phyloP scores from a whole-genome alignment of 148 eudicot genomes.

The Fallopia convolvulus region DNA sequence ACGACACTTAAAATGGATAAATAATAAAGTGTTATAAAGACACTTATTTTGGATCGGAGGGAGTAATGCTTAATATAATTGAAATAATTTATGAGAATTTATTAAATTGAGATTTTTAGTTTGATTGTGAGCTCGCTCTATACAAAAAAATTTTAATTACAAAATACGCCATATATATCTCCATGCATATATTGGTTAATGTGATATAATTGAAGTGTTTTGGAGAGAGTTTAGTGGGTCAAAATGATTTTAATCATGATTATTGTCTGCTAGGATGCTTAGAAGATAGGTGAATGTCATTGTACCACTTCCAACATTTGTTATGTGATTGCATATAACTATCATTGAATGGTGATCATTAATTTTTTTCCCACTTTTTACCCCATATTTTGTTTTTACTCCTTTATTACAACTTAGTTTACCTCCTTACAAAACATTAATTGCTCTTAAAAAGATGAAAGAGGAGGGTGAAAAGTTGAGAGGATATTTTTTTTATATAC shows the following conservation, averaged over 20 bases:
- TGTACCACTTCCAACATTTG: constrained; percentile 8
- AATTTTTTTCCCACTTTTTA: background rate
- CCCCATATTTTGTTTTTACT: constrained; percentile 6
- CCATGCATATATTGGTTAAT: background rate
- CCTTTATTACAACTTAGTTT: constrained; percentile 5
- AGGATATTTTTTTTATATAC: background rate
- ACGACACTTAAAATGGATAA: no score
- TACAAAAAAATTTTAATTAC: no score
- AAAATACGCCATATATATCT: no score
- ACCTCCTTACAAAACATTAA: constrained; percentile 1
- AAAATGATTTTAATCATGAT: constrained; percentile 11
- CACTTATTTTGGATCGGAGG: no score
- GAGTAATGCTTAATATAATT: no score
- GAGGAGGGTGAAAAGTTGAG: background rate
- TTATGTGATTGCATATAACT: background rate
- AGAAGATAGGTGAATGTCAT: constrained; percentile 5
- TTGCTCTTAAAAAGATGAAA: constrained; percentile 1
- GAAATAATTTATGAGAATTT: no score
- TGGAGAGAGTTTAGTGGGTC: background rate
- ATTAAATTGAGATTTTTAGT: no score
- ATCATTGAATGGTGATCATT: constrained; percentile 7
- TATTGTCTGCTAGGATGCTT: constrained; percentile 10
- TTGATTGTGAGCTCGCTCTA: no score
- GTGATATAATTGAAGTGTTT: background rate
- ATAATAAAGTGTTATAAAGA: no score